A percentile compares a stretch with the other conserved stretches of the same genome.
phyloP scores from a whole-genome alignment of 1,284 basidiomycete species.

The Mycena sp. region DNA sequence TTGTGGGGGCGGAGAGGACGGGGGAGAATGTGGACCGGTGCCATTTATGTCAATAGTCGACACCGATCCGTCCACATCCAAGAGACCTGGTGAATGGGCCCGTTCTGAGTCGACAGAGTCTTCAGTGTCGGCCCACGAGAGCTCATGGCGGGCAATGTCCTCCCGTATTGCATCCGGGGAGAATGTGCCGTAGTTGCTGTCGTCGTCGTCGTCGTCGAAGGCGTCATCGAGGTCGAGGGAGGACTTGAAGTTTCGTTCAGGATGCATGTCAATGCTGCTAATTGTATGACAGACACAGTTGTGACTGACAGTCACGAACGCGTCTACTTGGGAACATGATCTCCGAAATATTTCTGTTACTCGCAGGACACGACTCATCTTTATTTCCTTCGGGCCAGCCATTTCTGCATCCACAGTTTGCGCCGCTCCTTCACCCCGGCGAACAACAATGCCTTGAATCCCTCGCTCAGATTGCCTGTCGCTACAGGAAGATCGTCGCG shows the following conservation, averaged over 20 bases:
- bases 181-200: slow-evolving; percentile 59
- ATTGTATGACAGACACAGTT: neutral
- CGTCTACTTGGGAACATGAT: slow-evolving; percentile 60
- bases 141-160: slow-evolving; percentile 60
- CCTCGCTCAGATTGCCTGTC: slow-evolving; percentile 74
- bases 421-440: slow-evolving; percentile 83
- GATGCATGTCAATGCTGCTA: slow-evolving; percentile 3
- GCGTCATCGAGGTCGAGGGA: slow-evolving; percentile 72
- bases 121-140: slow-evolving; percentile 43
- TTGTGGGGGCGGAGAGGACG: slow-evolving; percentile 37
- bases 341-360: slow-evolving; percentile 84
- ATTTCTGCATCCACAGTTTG: slow-evolving; percentile 70
- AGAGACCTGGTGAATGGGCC: slow-evolving; percentile 39
- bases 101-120: slow-evolving; percentile 37
- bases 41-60: slow-evolving; percentile 65
- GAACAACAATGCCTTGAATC: slow-evolving; percentile 83
- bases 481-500: slow-evolving; percentile 76
- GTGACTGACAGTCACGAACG: neutral
- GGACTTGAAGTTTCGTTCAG: slow-evolving; percentile 11
- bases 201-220: slow-evolving; percentile 67
- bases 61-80: slow-evolving; percentile 59
- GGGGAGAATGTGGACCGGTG: slow-evolving; percentile 35
- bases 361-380: slow-evolving; percentile 86
- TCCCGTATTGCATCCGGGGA: slow-evolving; percentile 64
- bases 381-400: slow-evolving; percentile 69